Percentiles rank a stretch among this genome's conserved stretches.
Conservation (phyloP, 2,329 filamentous ascomycete species). For the Neurospora crassa region DNA sequence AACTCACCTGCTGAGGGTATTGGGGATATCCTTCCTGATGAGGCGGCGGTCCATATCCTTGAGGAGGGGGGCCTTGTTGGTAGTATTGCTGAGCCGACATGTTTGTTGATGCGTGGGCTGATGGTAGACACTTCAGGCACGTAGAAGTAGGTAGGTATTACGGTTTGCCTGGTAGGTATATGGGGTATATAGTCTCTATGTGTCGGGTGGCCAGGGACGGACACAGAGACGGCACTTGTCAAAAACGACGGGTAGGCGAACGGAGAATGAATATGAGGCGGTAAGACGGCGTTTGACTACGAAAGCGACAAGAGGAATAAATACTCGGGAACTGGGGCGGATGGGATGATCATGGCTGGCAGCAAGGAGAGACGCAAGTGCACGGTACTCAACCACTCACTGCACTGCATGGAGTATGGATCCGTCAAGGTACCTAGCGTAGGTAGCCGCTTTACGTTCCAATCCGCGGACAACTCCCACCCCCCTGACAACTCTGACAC, state of each 20-base stretch:
- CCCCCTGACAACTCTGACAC: background rate
- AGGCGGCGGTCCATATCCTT: constrained; percentile 13
- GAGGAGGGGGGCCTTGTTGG: constrained; percentile 25
- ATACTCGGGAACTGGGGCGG: background rate
- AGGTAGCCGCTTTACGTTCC: background rate
- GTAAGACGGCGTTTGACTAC: background rate
- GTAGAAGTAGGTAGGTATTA: background rate
- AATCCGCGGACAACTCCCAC: background rate
- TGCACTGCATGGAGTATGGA: background rate
- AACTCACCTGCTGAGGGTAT: constrained; percentile 33
- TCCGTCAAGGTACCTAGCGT: too few species aligned
- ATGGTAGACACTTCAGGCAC: background rate
- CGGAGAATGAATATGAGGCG: background rate
- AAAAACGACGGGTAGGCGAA: background rate
- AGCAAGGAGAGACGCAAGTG: background rate
- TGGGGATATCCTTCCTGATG: constrained; percentile 28
- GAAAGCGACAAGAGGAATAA: background rate
- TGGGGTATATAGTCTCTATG: background rate
- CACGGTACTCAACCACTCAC: background rate
- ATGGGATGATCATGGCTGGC: background rate
- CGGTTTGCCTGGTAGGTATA: background rate
- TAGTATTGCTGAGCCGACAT: constrained; percentile 30
- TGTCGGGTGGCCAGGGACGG: background rate
- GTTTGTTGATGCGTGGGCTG: constrained; percentile 13
- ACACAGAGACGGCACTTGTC: background rate